phyloP scores from a whole-genome alignment of 2,329 filamentous ascomycete species.

The Exophiala lecanii-corni region DNA sequence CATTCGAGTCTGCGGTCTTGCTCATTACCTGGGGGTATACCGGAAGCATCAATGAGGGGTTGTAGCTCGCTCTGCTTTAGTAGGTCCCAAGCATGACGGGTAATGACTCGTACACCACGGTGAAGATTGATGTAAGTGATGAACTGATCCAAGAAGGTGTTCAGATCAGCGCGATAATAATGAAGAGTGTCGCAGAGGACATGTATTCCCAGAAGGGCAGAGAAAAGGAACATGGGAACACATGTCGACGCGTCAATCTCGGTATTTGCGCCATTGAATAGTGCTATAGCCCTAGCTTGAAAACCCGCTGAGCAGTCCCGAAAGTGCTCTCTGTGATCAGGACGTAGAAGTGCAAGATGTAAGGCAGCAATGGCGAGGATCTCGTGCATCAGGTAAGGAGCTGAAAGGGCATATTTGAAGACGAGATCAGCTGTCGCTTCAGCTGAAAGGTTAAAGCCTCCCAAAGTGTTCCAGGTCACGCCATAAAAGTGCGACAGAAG shows the following conservation, averaged over 20 bases:
- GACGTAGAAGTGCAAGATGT: conserved; percentile 37
- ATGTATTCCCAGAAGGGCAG: conserved; percentile 20
- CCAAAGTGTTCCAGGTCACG: conserved; percentile 10
- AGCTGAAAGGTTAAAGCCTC: conserved; percentile 25
- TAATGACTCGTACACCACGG: conserved; percentile 24
- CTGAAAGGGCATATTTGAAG: conserved; percentile 31
- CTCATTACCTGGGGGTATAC: not conserved
- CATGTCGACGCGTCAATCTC: conserved; percentile 15
- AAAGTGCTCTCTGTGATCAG: conserved; percentile 10
- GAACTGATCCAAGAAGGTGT: conserved; percentile 31
- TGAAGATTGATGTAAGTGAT: conserved; percentile 28
- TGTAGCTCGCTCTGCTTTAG: conserved; percentile 16
- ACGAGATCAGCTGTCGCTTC: conserved; percentile 4
- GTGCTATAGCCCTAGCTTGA: conserved; percentile 18
- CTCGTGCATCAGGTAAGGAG: conserved; percentile 27
- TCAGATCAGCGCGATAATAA: conserved; percentile 37
- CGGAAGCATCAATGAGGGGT: conserved; percentile 6
- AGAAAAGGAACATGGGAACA: conserved; percentile 21
- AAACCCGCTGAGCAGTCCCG: conserved; percentile 19
- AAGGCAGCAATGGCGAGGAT: conserved; percentile 27
- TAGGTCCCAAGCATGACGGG: conserved; percentile 7
- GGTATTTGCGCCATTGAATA: conserved; percentile 16
- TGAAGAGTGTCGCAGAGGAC: conserved; percentile 44
- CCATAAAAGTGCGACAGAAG: conserved; percentile 29
- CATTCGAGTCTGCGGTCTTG: conserved; percentile 7